Percentiles rank a stretch among this genome's conserved stretches.
Evolutionary conservation across 805 yeast genomes (phyloP).

Genomic region (Lachancea dasiensis): DNA sequence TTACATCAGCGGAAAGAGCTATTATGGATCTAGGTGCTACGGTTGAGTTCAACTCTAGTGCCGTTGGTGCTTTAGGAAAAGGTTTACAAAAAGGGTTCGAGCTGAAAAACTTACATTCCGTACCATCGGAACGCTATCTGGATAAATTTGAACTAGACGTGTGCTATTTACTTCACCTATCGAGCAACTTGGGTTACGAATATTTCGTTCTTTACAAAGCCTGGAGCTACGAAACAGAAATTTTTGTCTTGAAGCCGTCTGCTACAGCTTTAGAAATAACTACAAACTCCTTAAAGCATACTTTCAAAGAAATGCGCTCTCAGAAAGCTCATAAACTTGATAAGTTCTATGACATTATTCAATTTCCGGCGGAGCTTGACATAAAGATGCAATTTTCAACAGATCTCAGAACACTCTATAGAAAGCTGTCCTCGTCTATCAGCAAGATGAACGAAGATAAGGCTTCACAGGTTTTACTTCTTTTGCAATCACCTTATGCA

Average conservation of each 20-base stretch:
- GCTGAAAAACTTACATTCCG: conserved; percentile 43
- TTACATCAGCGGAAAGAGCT: conserved; percentile 64
- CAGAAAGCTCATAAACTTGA: conserved; percentile 42
- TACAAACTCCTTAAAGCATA: conserved; percentile 34
- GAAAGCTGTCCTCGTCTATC: conserved; percentile 49
- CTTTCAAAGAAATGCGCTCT: conserved; percentile 49
- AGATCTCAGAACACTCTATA: conserved; percentile 49
- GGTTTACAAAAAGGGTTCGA: conserved; percentile 85
- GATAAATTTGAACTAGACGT: conserved; percentile 49
- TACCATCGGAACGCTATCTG: conserved; percentile 49
- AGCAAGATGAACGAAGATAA: conserved; percentile 57
- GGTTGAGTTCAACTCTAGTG: conserved; percentile 60
- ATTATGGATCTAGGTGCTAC: conserved; percentile 72
- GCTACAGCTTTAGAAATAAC: conserved; percentile 47
- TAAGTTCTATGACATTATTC: conserved; percentile 41
- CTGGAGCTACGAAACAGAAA: conserved; percentile 45
- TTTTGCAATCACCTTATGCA: conserved; percentile 67
- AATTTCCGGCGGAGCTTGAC: conserved; percentile 45
- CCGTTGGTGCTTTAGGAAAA: conserved; percentile 77
- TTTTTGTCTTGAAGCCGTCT: conserved; percentile 65
- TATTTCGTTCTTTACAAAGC: conserved; percentile 62
- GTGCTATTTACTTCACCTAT: conserved; percentile 61
- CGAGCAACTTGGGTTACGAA: conserved; percentile 64
- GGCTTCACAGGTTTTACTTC: conserved; percentile 57
- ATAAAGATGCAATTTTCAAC: conserved; percentile 53